A percentile compares a stretch with the other conserved stretches of the same genome.
Conservation (phyloP, 805 yeast genomes). For the Maudiozyma saulgeensis region DNA sequence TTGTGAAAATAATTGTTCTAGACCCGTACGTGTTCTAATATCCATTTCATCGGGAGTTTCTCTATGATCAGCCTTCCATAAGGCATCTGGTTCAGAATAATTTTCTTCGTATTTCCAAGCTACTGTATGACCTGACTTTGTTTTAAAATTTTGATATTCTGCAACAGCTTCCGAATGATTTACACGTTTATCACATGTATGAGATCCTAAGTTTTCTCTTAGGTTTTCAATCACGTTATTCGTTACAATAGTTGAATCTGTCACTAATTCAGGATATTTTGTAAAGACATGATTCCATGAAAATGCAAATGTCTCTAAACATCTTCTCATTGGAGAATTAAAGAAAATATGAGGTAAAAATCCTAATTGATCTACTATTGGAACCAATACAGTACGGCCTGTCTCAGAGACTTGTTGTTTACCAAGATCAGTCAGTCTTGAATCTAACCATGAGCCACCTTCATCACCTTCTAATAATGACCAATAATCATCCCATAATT, state of each 20-base stretch:
- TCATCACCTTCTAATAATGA: constrained; percentile 45
- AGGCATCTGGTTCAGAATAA: constrained; percentile 41
- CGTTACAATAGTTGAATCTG: constrained; percentile 1
- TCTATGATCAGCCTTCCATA: constrained; percentile 36
- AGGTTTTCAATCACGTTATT: constrained; percentile 35
- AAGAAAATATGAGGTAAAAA: constrained; percentile 49
- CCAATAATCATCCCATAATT: constrained; percentile 52
- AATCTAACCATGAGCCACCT: constrained; percentile 40
- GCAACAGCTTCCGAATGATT: constrained; percentile 11
- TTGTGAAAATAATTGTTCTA: constrained; percentile 36
- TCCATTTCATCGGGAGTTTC: constrained; percentile 44
- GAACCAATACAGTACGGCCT: constrained; percentile 15
- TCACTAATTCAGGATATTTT: constrained; percentile 24
- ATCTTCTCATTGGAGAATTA: constrained; percentile 56
- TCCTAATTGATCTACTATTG: constrained; percentile 32
- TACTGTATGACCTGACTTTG: constrained; percentile 29
- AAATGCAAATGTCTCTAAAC: constrained; percentile 44
- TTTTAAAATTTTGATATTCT: constrained; percentile 13
- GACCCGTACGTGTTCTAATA: constrained; percentile 29
- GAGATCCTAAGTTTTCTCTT: constrained; percentile 53
- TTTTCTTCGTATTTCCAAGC: constrained; percentile 37
- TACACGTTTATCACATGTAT: constrained; percentile 49
- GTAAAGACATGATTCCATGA: constrained; percentile 47
- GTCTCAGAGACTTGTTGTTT: constrained; percentile 45
- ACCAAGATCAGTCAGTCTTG: constrained; percentile 48